A percentile compares a stretch with the other conserved stretches of the same genome.
Evolutionary conservation across 2,329 filamentous ascomycete genomes (phyloP).

Genomic region (Peltaster fructicola): DNA sequence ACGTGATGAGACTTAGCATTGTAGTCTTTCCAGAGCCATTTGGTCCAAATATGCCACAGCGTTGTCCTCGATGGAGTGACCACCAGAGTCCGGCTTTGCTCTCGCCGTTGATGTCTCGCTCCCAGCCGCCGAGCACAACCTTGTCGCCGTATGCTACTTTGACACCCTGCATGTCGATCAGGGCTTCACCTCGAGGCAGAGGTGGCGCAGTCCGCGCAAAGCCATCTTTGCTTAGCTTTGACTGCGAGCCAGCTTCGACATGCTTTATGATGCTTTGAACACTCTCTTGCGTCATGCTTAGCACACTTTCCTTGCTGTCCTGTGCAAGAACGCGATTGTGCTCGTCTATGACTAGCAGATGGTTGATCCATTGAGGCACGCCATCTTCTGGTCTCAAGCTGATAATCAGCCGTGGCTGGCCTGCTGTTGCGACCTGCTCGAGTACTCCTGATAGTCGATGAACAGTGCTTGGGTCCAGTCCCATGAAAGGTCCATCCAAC

Average conservation of each 20-base stretch:
- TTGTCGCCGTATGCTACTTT: constrained; percentile 65
- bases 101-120: constrained; percentile 35
- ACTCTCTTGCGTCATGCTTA: too few species aligned
- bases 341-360: constrained; percentile 55
- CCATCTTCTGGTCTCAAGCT: constrained; percentile 71
- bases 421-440: constrained; percentile 45
- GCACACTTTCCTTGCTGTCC: constrained; percentile 46
- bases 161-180: constrained; percentile 80
- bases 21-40: constrained; percentile 96
- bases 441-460: constrained; percentile 54
- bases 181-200: constrained; percentile 38
- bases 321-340: constrained; percentile 47
- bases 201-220: constrained; percentile 10
- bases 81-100: constrained; percentile 49
- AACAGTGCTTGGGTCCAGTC: constrained; percentile 71
- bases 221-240: constrained; percentile 14
- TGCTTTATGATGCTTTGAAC: too few species aligned
- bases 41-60: constrained; percentile 84
- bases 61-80: constrained; percentile 65
- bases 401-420: constrained; percentile 55
- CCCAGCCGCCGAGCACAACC: constrained; percentile 66
- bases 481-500: constrained; percentile 92
- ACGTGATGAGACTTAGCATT: constrained; percentile 76
- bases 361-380: constrained; percentile 78
- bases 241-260: constrained; percentile 1